Evolutionary conservation across 345 rosid species (phyloP), one percentile per base, ranked within the genome.

Genomic region (Geranium brycei): DNA sequence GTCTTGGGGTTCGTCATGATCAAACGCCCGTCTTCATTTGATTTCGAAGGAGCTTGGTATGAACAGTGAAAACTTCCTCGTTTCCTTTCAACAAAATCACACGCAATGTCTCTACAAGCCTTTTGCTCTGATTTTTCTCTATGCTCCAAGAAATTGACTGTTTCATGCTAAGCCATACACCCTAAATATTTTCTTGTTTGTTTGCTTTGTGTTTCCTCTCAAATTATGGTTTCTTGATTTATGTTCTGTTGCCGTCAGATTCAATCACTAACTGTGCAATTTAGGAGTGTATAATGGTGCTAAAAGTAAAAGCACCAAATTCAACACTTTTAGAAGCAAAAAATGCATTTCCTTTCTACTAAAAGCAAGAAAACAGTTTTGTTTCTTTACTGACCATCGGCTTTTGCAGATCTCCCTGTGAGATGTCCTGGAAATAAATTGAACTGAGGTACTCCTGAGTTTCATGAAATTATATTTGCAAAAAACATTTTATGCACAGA

Each of bases 31-130:
- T 78, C 80, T 57, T 81, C 82, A 61, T 81, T 81, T 64, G 6
- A 81, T 30, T 81, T 74, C 64, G 79, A 78, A 71, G 85, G 85
- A 61, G 85, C 82, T 58, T 78, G 85, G 82, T 81, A 78, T 55
- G 68, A 35, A 4, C 1, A 35, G 28, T 23, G 28, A 23, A 23
- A 23, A 23, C 28, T 23, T 23, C 28, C 28, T 23, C 28, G 28
- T 23, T 23, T 23, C 28, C 28, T 23, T 23, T 23, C 28, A 23
- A 23, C 28, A 23, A 23, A 23, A 23, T 23, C 28, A 23, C 28
- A 23, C 28, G 2, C 28, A 23, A 23, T 23, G 28, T 23, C 28
- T 23, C 28, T 23, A 23, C 28, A 23, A 2, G 28, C 28, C 28
- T 23, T 23, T 23, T 23, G 28, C 28, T 23, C 28, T 23, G 28